Evolutionary conservation across 169 alveolate species (phyloP), one percentile per base, ranked within the genome.

Genomic region (Plasmodium blacklocki): DNA sequence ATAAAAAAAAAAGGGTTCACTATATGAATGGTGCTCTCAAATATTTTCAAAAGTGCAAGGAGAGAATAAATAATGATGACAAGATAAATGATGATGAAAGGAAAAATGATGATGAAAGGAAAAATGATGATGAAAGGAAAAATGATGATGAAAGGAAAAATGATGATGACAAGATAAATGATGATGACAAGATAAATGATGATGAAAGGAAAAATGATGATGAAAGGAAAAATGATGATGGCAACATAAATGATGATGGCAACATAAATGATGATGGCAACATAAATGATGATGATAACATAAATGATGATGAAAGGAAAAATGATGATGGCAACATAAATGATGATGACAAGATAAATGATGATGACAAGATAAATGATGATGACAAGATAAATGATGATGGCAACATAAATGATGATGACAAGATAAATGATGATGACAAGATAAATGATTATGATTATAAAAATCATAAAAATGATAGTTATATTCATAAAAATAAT

Each of bases 1-100:
- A 71, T 18, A 43, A 72, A 32, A 21, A 71, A 14, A 85, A 85
- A 68, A 56, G 54, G 15, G 73, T 70, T 2, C 92, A 85, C 66
- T 85, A 85, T 32, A 62, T 85, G 60, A 85, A 63, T 32, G 54
- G 67, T 32, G 63, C 92, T 3, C 29, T 63, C 7, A 32, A 54
- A 54, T 62, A 71, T 47, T 85, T 71, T 49, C 49, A 45, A 23
- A 56, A 21, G 15, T 6, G 21, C n/a, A 54, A 1, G n/a, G n/a
- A 5, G 39, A 0, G 26, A 29, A 8, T 8, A 18, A 23, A 21
- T 3, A 23, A 68, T 7, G 32, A 49, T 14, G 78, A 32, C 0
- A 62, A 76, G 23, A 11, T 49, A 3, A 8, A 15, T n/a, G 0
- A 21, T 19, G 32, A 23, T 5, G 58, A 73, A 9, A 21, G 2